These are phyloP conservation scores for Pichia norvegensis DNA, from an alignment of 1,139 yeast genomes.

Conservation along the genomic window DNA sequence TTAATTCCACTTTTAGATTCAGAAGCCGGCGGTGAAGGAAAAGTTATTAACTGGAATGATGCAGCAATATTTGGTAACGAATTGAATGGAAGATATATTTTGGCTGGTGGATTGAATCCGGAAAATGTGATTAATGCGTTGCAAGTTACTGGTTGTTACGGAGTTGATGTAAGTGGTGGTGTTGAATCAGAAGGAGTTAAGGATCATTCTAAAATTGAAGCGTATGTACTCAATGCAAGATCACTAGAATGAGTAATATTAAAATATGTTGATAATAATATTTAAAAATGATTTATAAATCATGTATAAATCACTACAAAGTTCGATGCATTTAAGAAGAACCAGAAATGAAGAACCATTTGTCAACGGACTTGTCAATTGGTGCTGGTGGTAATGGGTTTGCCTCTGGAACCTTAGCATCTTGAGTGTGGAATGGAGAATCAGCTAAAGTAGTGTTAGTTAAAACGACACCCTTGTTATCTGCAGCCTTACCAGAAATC, in stretches of 20 bases:
- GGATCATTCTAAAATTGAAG: conserved; percentile 51
- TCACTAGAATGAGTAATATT: background rate
- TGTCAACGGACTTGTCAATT: conserved; percentile 92
- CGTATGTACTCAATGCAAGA: conserved; percentile 49
- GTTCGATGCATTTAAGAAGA: conserved; percentile 37
- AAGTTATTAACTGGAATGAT: conserved; percentile 61
- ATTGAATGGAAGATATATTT: conserved; percentile 43
- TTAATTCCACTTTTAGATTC: conserved; percentile 71
- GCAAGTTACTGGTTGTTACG: conserved; percentile 48
- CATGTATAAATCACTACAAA: background rate
- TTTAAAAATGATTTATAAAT: background rate
- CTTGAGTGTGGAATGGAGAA: conserved; percentile 45
- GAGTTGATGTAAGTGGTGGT: conserved; percentile 94
- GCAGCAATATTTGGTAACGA: conserved; percentile 34
- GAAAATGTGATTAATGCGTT: conserved; percentile 56
- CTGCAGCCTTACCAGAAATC: conserved; percentile 41
- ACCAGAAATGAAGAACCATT: conserved; percentile 98
- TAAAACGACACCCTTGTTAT: conserved; percentile 47
- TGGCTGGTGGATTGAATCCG: conserved; percentile 88
- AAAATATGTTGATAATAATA: background rate
- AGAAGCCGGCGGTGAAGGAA: conserved; percentile 90
- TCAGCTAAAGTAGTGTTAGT: conserved; percentile 65
- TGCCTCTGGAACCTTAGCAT: conserved; percentile 61
- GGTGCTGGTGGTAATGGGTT: conserved; percentile 77
- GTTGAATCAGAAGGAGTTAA: conserved; percentile 75